Evolutionary conservation across 75 land plant species (phyloP).

Genomic region (Picea sitchensis): DNA sequence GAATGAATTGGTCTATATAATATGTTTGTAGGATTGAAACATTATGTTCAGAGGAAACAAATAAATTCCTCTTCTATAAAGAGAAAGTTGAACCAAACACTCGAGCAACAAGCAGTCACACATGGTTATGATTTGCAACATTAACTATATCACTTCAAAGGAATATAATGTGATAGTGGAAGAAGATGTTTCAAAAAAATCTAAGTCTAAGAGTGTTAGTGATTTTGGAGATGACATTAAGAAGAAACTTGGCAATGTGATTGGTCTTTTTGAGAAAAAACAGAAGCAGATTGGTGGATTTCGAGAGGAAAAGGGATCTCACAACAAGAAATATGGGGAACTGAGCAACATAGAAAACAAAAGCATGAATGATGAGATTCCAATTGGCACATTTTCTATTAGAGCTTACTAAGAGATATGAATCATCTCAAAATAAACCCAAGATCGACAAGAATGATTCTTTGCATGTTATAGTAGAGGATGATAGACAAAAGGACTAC

Average conservation of each 20-base stretch:
- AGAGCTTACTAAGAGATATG: background rate
- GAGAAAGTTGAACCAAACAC: constrained; percentile 61
- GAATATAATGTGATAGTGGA: constrained; percentile 21
- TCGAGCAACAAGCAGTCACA: constrained; percentile 59
- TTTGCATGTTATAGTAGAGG: background rate
- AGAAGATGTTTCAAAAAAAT: constrained; percentile 35
- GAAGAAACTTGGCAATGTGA: constrained; percentile 6
- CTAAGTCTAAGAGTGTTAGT: constrained; percentile 35
- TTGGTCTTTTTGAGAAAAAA: constrained; percentile 27
- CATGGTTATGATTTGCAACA: constrained; percentile 72
- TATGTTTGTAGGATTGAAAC: too few relatives aligned
- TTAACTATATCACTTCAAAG: constrained; percentile 76
- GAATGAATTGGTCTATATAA: too few relatives aligned
- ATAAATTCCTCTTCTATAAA: constrained; percentile 27
- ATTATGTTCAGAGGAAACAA: background rate
- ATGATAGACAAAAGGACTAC: background rate
- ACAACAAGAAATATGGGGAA: constrained; percentile 15
- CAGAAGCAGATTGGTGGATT: constrained; percentile 27
- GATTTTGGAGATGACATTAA: constrained; percentile 27
- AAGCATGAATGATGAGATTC: constrained; percentile 8
- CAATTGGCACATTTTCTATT: background rate
- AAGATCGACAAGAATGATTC: background rate
- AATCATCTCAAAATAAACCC: background rate
- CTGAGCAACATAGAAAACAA: constrained; percentile 23
- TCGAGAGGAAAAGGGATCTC: constrained; percentile 30